Evolutionary conservation across 2,329 filamentous ascomycete genomes (phyloP), one percentile per base, ranked within the genome.

Genomic region (Fusarium sp.): DNA sequence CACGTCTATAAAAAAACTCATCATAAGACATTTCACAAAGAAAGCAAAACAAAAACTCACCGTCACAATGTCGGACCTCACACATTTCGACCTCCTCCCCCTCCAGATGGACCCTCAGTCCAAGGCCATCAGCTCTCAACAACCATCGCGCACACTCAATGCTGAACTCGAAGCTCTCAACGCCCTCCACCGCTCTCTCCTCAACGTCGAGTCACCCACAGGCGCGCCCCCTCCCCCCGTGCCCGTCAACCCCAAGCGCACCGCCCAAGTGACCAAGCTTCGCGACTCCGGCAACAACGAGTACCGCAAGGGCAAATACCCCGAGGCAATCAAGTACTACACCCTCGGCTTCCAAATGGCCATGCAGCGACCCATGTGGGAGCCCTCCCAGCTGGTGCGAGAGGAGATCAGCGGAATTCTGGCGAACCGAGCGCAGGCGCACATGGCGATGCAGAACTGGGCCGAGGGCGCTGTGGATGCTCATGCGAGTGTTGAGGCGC

Each of bases 181-280:
- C 87, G 80, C 83, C 57, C 90, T 98, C 57, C 94, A 97, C 89
- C 90, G 91, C 75, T 83, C 88, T 47, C 89, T 98, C 69, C 86
- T 96, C 77, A 83, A 83, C 62, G 61, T 80, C 67, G 82, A 82
- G 16, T 74, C 75, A 15, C 89, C 94, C 10, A 88, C 89, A 67
- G 87, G 84, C 53, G 86, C 94, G 25, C 96, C 96, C 0, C 95
- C 95, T 9, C 93, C 96, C 0, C 96, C 96, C 0, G 88, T 97
- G 46, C 95, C 95, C 67, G 92, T 98, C 71, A 97, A 97, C 86
- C 95, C 94, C 58, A 97, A 98, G 85, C 94, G 96, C 79, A 92
- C 89, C 74, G 94, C 94, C 40, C 91, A 95, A 80, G 93, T 99
- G 83, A 90, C 88, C 83, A 98, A 98, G 85, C 91, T 98, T 75